phyloP scores from a whole-genome alignment of 1,284 basidiomycete genomes.

The Sporisorium exsertum region DNA sequence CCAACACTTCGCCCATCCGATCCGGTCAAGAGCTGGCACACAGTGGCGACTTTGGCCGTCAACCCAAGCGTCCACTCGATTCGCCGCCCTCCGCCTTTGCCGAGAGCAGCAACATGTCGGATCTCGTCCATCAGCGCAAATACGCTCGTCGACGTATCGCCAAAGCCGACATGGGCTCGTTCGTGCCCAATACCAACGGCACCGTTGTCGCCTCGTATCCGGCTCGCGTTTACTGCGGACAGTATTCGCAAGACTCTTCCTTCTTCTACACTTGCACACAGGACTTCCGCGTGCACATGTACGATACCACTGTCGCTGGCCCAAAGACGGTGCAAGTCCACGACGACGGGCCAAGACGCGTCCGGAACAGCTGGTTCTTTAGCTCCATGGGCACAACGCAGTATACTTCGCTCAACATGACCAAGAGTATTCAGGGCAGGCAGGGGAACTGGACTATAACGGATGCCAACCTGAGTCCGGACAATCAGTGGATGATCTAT shows the following conservation, averaged over 20 bases:
- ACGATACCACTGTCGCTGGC: slow-evolving; percentile 42
- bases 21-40: slow-evolving; percentile 79
- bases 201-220: slow-evolving; percentile 85
- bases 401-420: slow-evolving; percentile 60
- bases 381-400: slow-evolving; percentile 70
- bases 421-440: slow-evolving; percentile 63
- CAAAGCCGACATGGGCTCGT: slow-evolving; percentile 68
- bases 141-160: slow-evolving; percentile 68
- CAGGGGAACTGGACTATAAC: slow-evolving; percentile 67
- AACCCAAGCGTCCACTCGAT: slow-evolving; percentile 39
- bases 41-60: slow-evolving; percentile 86
- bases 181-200: slow-evolving; percentile 87
- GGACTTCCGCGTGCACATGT: slow-evolving; percentile 79
- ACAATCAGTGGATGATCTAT: slow-evolving; percentile 96
- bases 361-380: slow-evolving; percentile 39
- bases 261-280: slow-evolving; percentile 71
- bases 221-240: slow-evolving; percentile 89
- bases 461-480: slow-evolving; percentile 90
- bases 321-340: slow-evolving; percentile 37
- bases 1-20: slow-evolving; percentile 76
- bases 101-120: slow-evolving; percentile 35
- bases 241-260: slow-evolving; percentile 77
- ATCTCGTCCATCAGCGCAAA: slow-evolving; percentile 47
- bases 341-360: slow-evolving; percentile 43
- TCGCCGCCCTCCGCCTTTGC: slow-evolving; percentile 42